A percentile compares a stretch with the other conserved stretches of the same genome.
Conservation (phyloP, 2,329 filamentous ascomycete species). For the Byssoonygena ceratinophila region DNA sequence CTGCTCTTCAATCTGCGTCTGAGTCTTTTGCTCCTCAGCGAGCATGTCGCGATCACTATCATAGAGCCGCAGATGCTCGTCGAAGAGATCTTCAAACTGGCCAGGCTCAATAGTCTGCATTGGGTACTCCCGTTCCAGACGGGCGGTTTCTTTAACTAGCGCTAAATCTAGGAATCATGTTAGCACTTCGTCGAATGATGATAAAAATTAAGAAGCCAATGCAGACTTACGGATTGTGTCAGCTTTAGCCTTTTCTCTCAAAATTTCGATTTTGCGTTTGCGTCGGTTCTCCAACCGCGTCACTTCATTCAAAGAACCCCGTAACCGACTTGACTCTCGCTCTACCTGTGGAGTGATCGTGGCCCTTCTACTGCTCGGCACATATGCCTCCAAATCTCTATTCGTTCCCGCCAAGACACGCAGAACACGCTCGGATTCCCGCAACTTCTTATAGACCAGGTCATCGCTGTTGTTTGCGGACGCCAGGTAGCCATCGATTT, state of each 20-base stretch:
- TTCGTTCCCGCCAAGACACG: conserved; percentile 68
- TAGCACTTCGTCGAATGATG: not conserved
- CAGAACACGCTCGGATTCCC: conserved; percentile 62
- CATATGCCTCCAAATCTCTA: conserved; percentile 71
- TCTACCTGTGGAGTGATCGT: conserved; percentile 73
- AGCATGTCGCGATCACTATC: conserved; percentile 65
- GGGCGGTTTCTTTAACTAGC: conserved; percentile 69
- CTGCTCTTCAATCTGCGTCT: conserved; percentile 58
- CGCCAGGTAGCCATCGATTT: conserved; percentile 80
- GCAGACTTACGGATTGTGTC: conserved; percentile 65
- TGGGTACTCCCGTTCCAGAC: conserved; percentile 75
- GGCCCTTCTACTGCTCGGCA: conserved; percentile 71
- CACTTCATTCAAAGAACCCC: conserved; percentile 75
- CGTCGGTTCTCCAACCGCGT: conserved; percentile 70
- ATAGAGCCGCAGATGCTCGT: conserved; percentile 69
- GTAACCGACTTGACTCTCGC: conserved; percentile 62
- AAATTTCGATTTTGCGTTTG: conserved; percentile 63
- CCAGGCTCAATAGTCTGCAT: conserved; percentile 74
- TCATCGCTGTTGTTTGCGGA: conserved; percentile 57
- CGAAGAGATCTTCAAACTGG: conserved; percentile 87
- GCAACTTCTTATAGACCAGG: conserved; percentile 67
- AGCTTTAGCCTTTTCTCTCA: conserved; percentile 67
- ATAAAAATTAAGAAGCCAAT: not conserved
- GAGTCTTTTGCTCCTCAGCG: conserved; percentile 61
- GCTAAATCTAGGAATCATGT: conserved; percentile 47